These are phyloP conservation scores for Penicillium subrubescens DNA, from an alignment of 495 filamentous ascomycete species.

Conservation along the genomic window DNA sequence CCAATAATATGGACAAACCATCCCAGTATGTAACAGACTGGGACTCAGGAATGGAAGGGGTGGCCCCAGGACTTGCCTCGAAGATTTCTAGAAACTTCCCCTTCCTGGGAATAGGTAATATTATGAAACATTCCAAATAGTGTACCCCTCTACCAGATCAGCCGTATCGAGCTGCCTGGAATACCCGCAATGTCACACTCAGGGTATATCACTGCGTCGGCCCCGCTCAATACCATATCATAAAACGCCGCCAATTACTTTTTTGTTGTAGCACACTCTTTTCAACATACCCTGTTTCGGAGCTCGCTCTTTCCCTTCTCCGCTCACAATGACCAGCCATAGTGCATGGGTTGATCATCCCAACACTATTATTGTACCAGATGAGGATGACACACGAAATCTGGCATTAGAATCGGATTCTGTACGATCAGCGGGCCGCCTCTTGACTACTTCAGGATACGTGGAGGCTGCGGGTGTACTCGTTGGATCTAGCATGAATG, in stretches of 20 bases:
- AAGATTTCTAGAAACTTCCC: background rate
- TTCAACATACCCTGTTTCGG: background rate
- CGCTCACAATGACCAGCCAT: background rate
- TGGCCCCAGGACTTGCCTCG: background rate
- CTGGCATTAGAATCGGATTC: background rate
- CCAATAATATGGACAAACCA: no score
- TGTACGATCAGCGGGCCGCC: background rate
- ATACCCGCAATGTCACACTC: no score
- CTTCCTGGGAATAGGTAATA: background rate
- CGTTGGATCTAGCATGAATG: background rate
- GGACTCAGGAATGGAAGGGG: background rate
- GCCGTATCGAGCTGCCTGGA: no score
- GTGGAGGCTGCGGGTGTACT: background rate
- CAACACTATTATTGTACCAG: background rate
- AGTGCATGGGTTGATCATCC: background rate
- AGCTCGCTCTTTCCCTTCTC: background rate
- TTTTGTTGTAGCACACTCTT: background rate
- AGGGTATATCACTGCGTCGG: no score
- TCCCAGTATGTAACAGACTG: background rate
- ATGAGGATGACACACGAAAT: background rate
- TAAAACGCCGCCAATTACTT: no score
- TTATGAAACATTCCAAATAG: background rate
- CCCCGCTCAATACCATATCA: no score
- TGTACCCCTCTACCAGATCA: background rate
- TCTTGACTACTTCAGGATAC: background rate